Evolutionary conservation across 2,329 filamentous ascomycete genomes (phyloP).

Genomic region (Penicillium sp.): DNA sequence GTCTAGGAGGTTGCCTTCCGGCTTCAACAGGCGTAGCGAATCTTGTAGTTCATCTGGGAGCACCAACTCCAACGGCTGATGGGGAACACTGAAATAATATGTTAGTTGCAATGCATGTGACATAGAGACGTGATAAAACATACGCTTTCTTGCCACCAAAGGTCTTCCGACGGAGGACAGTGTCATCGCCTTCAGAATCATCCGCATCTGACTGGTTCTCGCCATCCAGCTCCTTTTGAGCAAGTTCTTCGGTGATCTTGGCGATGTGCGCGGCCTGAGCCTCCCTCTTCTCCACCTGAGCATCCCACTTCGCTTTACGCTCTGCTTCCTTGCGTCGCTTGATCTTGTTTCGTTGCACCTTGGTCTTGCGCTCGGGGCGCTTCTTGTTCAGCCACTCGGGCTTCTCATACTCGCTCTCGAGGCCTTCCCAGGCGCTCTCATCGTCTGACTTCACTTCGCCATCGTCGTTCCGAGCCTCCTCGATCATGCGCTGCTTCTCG

Average conservation of each 20-base stretch:
- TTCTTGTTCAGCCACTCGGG: conserved; percentile 69
- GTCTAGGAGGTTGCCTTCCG: conserved; percentile 91
- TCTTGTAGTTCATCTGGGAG: conserved; percentile 82
- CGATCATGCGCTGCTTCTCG: conserved; percentile 67
- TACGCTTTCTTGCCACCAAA: conserved; percentile 65
- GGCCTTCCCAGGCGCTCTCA: conserved; percentile 88
- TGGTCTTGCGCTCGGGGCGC: conserved; percentile 81
- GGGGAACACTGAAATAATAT: conserved; percentile 52
- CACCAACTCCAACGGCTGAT: conserved; percentile 78
- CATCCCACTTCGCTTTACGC: conserved; percentile 72
- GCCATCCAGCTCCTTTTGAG: conserved; percentile 54
- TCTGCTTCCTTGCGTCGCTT: conserved; percentile 89
- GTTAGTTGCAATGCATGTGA: conserved; percentile 20
- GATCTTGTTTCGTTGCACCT: conserved; percentile 80
- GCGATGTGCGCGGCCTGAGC: conserved; percentile 72
- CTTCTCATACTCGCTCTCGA: conserved; percentile 78
- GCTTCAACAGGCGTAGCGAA: conserved; percentile 78
- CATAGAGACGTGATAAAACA: conserved; percentile 23
- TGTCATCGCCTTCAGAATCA: conserved; percentile 57
- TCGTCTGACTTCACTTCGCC: conserved; percentile 77
- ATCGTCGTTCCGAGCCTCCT: conserved; percentile 74
- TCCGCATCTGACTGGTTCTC: conserved; percentile 37
- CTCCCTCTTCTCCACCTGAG: conserved; percentile 71
- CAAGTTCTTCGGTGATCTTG: conserved; percentile 60
- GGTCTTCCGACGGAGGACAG: conserved; percentile 68